Evolutionary conservation across 768 basidiomycete species (phyloP), one percentile per base, ranked within the genome.

Genomic region (Trametes cubensis): DNA sequence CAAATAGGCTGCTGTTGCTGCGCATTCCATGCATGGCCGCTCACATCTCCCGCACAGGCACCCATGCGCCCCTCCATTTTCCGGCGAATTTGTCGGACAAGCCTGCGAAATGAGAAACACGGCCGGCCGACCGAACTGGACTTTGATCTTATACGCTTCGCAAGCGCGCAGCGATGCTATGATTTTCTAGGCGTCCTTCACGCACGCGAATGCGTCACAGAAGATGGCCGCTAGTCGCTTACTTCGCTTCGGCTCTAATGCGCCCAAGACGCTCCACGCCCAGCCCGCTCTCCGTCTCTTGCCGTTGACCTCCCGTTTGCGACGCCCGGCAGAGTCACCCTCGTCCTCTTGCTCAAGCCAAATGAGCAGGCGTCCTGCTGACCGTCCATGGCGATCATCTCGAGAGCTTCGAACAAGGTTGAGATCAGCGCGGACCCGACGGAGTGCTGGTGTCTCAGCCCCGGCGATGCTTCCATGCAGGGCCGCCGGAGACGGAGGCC

Each of bases 161-260:
- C 6, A 34, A 34, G 34, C 34, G 34, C 34, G 34, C 28, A 28
- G 28, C 28, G 3, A 28, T 28, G 28, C 28, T 3, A 28, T 28
- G n/a, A n/a, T n/a, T n/a, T n/a, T n/a, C n/a, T n/a, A 28, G 28
- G 28, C 34, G 2, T 11, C 34, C 34, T 34, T 34, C 34, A 34
- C 34, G 34, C 10, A 34, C 58, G 30, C 49, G 41, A 14, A 8
- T 18, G 54, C 48, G 49, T 62, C 61, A 62, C 61, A 62, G 48
- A 62, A 52, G 60, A 17, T 13, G 17, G 3, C 49, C 61, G 61
- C 55, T 51, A 34, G 34, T 34, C 34, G 34, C 34, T 62, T 41
- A 18, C 4, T 34, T 57, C 61, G 61, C 49, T 57, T 62, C 49
- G 42, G 58, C 42, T 23, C 23, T 30, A 26, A 39, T 7, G 18